phyloP scores from a whole-genome alignment of 1,284 basidiomycete genomes.

The Ceratobasidium sp. region DNA sequence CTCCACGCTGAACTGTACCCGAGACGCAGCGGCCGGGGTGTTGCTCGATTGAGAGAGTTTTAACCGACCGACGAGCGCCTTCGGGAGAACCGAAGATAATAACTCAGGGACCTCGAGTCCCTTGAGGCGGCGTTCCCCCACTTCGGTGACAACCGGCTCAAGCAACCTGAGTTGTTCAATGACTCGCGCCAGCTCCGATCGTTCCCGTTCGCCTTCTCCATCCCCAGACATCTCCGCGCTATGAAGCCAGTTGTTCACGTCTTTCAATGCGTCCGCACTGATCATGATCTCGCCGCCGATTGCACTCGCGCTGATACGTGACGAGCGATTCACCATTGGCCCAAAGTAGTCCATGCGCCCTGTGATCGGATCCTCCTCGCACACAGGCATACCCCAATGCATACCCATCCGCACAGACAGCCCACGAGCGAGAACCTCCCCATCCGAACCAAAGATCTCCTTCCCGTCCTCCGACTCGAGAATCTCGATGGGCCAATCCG shows the following conservation, averaged over 20 bases:
- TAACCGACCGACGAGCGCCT: conserved; percentile 79
- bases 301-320: conserved; percentile 87
- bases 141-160: conserved; percentile 78
- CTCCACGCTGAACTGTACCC: conserved; percentile 78
- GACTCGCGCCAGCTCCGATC: conserved; percentile 54
- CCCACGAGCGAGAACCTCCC: conserved; percentile 85
- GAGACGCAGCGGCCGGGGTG: conserved; percentile 56
- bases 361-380: conserved; percentile 94
- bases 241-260: conserved; percentile 69
- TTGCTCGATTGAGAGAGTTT: conserved; percentile 67
- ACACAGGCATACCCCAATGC: conserved; percentile 92
- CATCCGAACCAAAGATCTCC: conserved; percentile 78
- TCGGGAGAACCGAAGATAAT: conserved; percentile 88
- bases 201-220: conserved; percentile 37
- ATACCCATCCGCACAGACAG: conserved; percentile 98
- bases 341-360: conserved; percentile 98
- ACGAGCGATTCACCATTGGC: conserved; percentile 92
- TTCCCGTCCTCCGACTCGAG: conserved; percentile 94
- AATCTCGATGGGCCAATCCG: conserved; percentile 95
- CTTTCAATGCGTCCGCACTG: conserved; percentile 89
- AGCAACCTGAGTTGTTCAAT: conserved; percentile 73
- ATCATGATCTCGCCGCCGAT: conserved; percentile 96
- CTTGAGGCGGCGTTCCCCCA: conserved; percentile 95
- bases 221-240: conserved; percentile 51
- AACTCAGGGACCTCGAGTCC: conserved; percentile 92